Evolutionary conservation across 306 rosid genomes (phyloP).

Genomic region (Inga oerstediana): DNA sequence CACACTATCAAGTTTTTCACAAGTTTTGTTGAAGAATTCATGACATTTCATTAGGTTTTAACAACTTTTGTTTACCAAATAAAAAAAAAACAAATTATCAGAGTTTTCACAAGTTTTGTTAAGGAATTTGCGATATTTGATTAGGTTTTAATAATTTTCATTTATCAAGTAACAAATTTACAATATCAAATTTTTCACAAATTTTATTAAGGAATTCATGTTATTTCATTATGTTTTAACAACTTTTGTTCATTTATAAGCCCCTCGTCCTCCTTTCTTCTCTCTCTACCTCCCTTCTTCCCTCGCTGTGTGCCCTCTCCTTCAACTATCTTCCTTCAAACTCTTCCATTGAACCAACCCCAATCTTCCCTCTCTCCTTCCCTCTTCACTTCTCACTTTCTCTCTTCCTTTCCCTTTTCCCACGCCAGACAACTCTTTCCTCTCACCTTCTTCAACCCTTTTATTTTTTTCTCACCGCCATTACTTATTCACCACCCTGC

Average conservation of each 20-base stretch:
- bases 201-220: too few species aligned
- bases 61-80: too few species aligned
- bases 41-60: too few species aligned
- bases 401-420: neutral
- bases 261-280: neutral
- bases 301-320: slow-evolving; percentile 34
- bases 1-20: too few species aligned
- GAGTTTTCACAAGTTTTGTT: too few species aligned
- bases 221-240: too few species aligned
- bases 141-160: too few species aligned
- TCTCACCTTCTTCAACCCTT: slow-evolving; percentile 1
- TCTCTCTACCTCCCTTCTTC: neutral
- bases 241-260: neutral
- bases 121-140: too few species aligned
- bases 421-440: slow-evolving; percentile 51
- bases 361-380: slow-evolving; percentile 16
- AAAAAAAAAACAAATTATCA: too few species aligned
- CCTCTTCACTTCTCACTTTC: slow-evolving; percentile 37
- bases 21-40: too few species aligned
- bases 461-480: slow-evolving; percentile 27
- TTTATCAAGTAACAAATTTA: too few species aligned
- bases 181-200: too few species aligned
- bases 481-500: neutral
- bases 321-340: slow-evolving; percentile 28
- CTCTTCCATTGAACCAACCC: slow-evolving; percentile 34